These are phyloP conservation scores for Penicillium dipodomyicola DNA, from an alignment of 495 filamentous ascomycete genomes.

Conservation along the genomic window DNA sequence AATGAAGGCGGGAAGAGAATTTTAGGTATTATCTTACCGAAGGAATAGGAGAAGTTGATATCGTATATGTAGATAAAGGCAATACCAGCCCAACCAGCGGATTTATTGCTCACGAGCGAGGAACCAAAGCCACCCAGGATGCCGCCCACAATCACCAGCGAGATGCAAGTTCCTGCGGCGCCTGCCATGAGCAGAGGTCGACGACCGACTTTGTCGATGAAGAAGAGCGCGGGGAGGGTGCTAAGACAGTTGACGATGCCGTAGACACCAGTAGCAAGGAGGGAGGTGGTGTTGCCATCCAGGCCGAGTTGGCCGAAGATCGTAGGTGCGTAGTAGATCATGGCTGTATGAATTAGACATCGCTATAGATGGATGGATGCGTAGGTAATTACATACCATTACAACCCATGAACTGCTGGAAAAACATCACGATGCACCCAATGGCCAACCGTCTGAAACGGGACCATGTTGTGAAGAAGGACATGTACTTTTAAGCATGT, in stretches of 20 bases:
- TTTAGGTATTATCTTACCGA: slow-evolving; percentile 26
- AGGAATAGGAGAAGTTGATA: slow-evolving; percentile 67
- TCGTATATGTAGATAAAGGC: slow-evolving; percentile 83
- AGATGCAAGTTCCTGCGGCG: slow-evolving; percentile 59
- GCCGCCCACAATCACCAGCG: slow-evolving; percentile 67
- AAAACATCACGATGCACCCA: slow-evolving; percentile 77
- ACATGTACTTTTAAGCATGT: slow-evolving; percentile 48
- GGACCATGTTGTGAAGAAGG: slow-evolving; percentile 68
- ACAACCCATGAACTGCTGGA: slow-evolving; percentile 73
- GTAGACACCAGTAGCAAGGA: slow-evolving; percentile 77
- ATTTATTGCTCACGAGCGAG: slow-evolving; percentile 55
- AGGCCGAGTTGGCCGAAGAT: slow-evolving; percentile 73
- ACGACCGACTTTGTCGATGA: slow-evolving; percentile 77
- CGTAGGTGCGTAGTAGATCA: slow-evolving; percentile 71
- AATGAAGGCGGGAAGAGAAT: neutral
- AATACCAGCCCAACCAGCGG: slow-evolving; percentile 74
- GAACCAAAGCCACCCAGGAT: slow-evolving; percentile 65
- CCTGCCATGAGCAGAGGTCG: slow-evolving; percentile 50
- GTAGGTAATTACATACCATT: slow-evolving; percentile 25
- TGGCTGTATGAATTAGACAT: slow-evolving; percentile 52
- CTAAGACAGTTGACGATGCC: slow-evolving; percentile 75
- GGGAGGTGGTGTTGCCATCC: slow-evolving; percentile 57
- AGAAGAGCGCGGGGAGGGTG: slow-evolving; percentile 69
- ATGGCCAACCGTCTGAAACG: slow-evolving; percentile 72
- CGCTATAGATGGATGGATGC: neutral